A percentile compares a stretch with the other conserved stretches of the same genome.
phyloP scores from a whole-genome alignment of 2,329 filamentous ascomycete genomes.

The Scorias spongiosa region DNA sequence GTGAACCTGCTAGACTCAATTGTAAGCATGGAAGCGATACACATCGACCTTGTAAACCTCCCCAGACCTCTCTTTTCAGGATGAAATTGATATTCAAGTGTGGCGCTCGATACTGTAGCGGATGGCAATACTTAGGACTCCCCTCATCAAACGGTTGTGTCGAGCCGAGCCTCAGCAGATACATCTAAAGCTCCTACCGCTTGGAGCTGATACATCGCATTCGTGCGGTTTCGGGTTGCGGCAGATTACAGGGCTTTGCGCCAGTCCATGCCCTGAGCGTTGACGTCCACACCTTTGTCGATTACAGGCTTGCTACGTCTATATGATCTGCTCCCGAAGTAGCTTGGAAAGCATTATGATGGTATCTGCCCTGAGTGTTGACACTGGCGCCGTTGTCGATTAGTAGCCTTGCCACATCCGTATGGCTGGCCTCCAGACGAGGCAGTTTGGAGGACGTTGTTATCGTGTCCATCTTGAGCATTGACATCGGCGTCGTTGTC shows the following conservation, averaged over 20 bases:
- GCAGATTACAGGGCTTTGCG: constrained; percentile 7
- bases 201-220: constrained; percentile 10
- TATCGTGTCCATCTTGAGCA: neutral
- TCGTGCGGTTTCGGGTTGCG: constrained; percentile 3
- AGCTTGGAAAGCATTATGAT: constrained; percentile 5
- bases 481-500: constrained; percentile 2
- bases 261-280: constrained; percentile 4
- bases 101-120: too few species aligned
- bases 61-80: too few species aligned
- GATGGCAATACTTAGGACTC: too few species aligned
- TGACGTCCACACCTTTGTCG: constrained; percentile 5
- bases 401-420: neutral
- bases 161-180: too few species aligned
- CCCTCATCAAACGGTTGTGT: too few species aligned
- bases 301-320: too few species aligned
- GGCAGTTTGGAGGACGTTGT: constrained; percentile 1
- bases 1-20: too few species aligned
- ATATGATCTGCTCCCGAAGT: neutral
- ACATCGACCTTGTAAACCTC: too few species aligned
- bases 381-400: constrained; percentile 5
- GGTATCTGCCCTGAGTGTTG: constrained; percentile 3
- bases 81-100: too few species aligned
- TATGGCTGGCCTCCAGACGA: neutral
- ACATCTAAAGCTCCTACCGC: constrained; percentile 2
- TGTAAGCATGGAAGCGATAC: too few species aligned